Percentiles rank a stretch among this genome's conserved stretches.
Conservation (phyloP, 441 rosid species). For the Adansonia gregorii region DNA sequence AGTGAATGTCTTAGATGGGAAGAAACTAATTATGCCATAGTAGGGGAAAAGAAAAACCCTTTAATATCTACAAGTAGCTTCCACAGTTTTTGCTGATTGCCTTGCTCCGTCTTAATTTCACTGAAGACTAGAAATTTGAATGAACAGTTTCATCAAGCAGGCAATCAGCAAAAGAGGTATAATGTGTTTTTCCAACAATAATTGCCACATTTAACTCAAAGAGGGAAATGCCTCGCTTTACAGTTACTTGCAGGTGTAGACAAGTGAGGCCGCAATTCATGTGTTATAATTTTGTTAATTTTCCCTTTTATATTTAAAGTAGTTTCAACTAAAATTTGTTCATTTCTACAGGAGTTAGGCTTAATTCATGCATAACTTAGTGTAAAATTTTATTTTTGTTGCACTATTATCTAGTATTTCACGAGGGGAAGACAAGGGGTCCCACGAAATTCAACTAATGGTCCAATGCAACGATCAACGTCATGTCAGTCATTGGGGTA, state of each 20-base stretch:
- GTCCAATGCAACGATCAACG: not conserved
- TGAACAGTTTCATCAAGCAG: not conserved
- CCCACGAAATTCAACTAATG: not conserved
- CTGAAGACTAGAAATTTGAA: not conserved
- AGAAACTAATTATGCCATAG: slow-evolving; percentile 34
- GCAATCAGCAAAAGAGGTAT: slow-evolving; percentile 9
- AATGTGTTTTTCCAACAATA: not conserved
- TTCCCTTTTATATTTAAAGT: not conserved
- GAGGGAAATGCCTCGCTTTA: not conserved
- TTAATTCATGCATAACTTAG: not conserved
- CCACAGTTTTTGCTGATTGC: not conserved
- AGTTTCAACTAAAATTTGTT: not conserved
- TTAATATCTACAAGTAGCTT: not conserved
- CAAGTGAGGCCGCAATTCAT: not conserved
- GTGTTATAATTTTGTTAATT: not conserved
- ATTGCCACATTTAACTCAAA: not conserved
- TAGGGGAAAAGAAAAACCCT: not conserved
- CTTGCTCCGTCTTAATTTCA: not conserved
- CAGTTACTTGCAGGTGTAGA: not conserved
- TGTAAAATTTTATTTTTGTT: too few relatives aligned
- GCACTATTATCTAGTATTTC: not conserved
- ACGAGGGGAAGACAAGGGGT: too few relatives aligned
- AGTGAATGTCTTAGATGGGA: slow-evolving; percentile 32
- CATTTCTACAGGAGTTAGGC: not conserved
- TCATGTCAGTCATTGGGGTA: not conserved